Conservation (phyloP, 495 filamentous ascomycete genomes). For the Penicillium dipodomyicola region DNA sequence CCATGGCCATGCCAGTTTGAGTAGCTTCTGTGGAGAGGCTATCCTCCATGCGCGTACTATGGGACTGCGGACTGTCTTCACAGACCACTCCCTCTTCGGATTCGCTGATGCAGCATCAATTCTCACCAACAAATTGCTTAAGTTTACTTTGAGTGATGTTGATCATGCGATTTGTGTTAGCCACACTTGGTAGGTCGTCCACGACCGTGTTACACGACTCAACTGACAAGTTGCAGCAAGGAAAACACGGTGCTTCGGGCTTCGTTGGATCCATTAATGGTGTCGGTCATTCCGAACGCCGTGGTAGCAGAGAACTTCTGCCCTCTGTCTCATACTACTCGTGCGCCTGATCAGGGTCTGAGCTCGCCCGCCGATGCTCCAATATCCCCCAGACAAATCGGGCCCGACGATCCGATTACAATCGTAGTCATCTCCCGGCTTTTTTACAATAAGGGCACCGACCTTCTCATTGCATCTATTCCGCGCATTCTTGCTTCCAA, state of each 20-base stretch:
- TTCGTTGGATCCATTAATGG: conserved; percentile 92
- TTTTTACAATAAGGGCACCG: conserved; percentile 98
- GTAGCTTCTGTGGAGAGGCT: conserved; percentile 89
- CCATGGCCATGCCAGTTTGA: conserved; percentile 90
- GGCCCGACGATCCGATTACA: conserved; percentile 82
- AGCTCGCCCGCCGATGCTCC: conserved; percentile 39
- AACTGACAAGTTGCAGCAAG: conserved; percentile 58
- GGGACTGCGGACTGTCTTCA: conserved; percentile 93
- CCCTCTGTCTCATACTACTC: conserved; percentile 52
- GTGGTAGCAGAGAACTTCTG: conserved; percentile 95
- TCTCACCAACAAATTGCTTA: conserved; percentile 91
- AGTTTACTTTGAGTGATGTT: conserved; percentile 93
- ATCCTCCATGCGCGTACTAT: conserved; percentile 95
- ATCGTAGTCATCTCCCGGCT: conserved; percentile 96
- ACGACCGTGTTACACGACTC: neutral
- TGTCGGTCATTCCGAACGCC: conserved; percentile 96
- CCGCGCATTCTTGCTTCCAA: conserved; percentile 85
- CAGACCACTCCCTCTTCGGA: conserved; percentile 96
- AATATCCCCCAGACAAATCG: conserved; percentile 55
- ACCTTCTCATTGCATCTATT: conserved; percentile 89
- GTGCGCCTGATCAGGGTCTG: conserved; percentile 31
- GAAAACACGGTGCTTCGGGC: conserved; percentile 96
- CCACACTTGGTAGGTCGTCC: conserved; percentile 75
- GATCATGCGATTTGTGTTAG: conserved; percentile 98
- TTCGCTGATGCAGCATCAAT: conserved; percentile 97